Conservation (phyloP, 305 asterid species). For the Fraxinus xanthoxyloides region DNA sequence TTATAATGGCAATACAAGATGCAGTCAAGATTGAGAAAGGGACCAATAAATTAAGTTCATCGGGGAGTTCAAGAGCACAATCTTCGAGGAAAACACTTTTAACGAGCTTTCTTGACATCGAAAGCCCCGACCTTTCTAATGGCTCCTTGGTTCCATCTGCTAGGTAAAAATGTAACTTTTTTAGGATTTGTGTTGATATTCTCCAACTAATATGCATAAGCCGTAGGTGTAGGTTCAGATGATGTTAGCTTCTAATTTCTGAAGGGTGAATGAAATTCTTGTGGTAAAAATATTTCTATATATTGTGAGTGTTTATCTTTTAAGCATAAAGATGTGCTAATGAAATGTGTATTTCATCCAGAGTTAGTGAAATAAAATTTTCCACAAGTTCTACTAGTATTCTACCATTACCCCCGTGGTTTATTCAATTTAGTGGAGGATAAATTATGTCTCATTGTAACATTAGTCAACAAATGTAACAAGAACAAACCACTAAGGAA, state of each 20-base stretch:
- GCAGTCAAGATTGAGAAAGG: constrained; percentile 85
- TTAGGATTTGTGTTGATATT: not conserved
- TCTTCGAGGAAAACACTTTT: constrained; percentile 82
- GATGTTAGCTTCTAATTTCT: constrained; percentile 22
- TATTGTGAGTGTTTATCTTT: not conserved
- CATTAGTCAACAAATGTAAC: not conserved
- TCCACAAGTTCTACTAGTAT: not conserved
- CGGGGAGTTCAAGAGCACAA: constrained; percentile 59
- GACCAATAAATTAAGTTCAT: constrained; percentile 54
- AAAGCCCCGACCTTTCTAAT: constrained; percentile 80
- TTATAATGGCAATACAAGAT: constrained; percentile 75
- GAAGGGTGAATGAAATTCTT: not conserved
- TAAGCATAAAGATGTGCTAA: not conserved
- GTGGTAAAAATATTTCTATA: constrained; percentile 5
- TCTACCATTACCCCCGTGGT: not conserved
- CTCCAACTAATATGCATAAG: constrained; percentile 9
- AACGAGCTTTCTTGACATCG: constrained; percentile 84
- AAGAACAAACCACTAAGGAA: not conserved
- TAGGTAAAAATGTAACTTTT: constrained; percentile 37
- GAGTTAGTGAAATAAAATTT: not conserved
- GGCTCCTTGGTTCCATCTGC: constrained; percentile 79
- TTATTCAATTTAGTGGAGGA: not conserved
- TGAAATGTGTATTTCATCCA: not conserved
- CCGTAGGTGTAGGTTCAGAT: constrained; percentile 23
- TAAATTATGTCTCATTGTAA: not conserved